These are phyloP conservation scores for Microglena sp. DNA, from an alignment of 139 green algal genomes.

Conservation along the genomic window DNA sequence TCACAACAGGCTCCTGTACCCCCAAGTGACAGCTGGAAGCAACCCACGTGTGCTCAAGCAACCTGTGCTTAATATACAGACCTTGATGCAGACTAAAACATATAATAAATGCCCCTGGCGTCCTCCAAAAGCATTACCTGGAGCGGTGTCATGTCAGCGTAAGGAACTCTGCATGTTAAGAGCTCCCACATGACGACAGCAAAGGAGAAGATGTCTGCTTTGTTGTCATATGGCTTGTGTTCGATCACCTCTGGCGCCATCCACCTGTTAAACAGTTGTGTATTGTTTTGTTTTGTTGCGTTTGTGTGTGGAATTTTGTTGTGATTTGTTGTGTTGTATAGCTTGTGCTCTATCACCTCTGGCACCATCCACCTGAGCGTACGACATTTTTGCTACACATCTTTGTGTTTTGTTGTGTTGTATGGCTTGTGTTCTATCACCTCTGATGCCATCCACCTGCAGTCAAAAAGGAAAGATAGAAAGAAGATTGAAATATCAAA, in stretches of 20 bases:
- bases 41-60: no score
- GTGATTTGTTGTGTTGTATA: conserved; percentile 80
- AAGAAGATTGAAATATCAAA: no score
- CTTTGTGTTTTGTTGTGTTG: conserved; percentile 71
- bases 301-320: conserved; percentile 16
- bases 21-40: no score
- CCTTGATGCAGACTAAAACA: no score
- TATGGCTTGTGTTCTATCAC: conserved; percentile 98
- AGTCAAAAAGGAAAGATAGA: no score
- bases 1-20: no score
- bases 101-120: no score
- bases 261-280: conserved; percentile 49
- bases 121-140: no score
- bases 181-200: conserved; percentile 91
- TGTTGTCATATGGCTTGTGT: conserved; percentile 87
- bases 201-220: conserved; percentile 88
- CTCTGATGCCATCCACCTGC: conserved; percentile 98
- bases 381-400: no score
- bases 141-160: conserved; percentile 86
- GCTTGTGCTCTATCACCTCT: conserved; percentile 97
- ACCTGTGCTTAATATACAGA: no score
- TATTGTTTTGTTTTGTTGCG: neutral
- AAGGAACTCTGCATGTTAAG: conserved; percentile 83
- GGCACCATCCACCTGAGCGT: conserved; percentile 93
- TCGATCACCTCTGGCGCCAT: conserved; percentile 99